A percentile compares a stretch with the other conserved stretches of the same genome.
Evolutionary conservation across 352 stramenopile genomes (phyloP).

Genomic region (Chrysophaeum taylorii): DNA sequence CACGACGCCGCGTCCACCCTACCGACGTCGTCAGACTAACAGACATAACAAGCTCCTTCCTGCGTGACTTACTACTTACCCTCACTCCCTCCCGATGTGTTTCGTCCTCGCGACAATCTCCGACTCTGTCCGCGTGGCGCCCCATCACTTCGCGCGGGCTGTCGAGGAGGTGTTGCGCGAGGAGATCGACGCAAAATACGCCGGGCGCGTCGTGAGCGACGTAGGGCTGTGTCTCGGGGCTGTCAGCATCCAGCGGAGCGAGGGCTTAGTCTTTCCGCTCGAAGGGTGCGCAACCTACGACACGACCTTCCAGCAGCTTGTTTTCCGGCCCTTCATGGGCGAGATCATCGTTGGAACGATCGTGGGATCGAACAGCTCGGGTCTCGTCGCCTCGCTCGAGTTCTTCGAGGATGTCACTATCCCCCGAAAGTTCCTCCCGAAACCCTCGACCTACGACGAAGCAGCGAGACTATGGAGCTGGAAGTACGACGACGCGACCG

Average conservation of each 20-base stretch:
- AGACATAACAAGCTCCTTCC: too few species aligned
- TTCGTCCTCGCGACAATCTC: neutral
- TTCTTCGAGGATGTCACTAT: conserved; percentile 2
- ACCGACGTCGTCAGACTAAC: too few species aligned
- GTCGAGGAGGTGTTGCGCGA: neutral
- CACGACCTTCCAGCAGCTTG: neutral
- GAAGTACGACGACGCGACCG: neutral
- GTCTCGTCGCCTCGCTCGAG: neutral
- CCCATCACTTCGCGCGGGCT: neutral
- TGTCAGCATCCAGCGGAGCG: neutral
- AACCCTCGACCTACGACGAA: neutral
- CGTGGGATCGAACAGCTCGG: neutral
- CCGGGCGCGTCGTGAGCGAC: neutral
- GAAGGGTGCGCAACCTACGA: conserved; percentile 1
- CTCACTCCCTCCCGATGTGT: too few species aligned
- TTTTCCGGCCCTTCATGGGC: conserved; percentile 1
- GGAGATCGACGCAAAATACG: conserved; percentile 12
- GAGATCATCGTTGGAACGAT: neutral
- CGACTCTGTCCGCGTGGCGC: neutral
- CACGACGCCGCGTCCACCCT: too few species aligned
- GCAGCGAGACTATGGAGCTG: neutral
- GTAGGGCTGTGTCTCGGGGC: neutral
- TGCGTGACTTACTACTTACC: too few species aligned
- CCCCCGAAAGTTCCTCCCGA: neutral
- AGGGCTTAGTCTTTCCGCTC: neutral